Evolutionary conservation across 1,139 yeast species (phyloP).

Genomic region (Debaryomycetaceae sp.): DNA sequence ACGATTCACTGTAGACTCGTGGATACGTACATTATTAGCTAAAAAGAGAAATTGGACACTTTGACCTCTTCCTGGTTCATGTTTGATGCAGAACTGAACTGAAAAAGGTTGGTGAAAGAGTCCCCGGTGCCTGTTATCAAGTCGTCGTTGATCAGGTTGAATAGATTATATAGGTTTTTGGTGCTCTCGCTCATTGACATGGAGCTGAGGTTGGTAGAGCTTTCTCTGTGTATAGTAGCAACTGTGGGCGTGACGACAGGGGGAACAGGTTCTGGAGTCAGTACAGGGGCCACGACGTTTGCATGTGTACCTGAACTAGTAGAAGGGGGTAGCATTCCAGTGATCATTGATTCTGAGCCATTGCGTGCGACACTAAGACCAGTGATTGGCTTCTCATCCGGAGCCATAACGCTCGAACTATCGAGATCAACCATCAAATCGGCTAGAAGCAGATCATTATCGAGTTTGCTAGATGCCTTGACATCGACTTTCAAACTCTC

Average conservation of each 20-base stretch:
- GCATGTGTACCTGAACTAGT: not conserved
- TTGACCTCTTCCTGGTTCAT: constrained; percentile 4
- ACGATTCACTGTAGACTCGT: too few species aligned
- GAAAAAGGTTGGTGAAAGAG: constrained; percentile 29
- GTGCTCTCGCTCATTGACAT: constrained; percentile 23
- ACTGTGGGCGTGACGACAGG: constrained; percentile 13
- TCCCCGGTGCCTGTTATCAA: constrained; percentile 16
- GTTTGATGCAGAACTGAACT: constrained; percentile 12
- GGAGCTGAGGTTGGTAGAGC: not conserved
- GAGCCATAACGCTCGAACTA: not conserved
- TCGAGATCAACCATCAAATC: not conserved
- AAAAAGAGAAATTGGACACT: not conserved
- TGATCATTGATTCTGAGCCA: not conserved
- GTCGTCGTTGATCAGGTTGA: constrained; percentile 28
- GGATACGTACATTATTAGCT: not conserved
- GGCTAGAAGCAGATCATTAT: not conserved
- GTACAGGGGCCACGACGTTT: not conserved
- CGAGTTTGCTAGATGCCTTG: not conserved
- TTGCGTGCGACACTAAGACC: not conserved
- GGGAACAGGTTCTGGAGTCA: constrained; percentile 11
- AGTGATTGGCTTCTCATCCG: not conserved
- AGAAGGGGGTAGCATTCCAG: not conserved
- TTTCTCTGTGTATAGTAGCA: constrained; percentile 9
- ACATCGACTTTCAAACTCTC: not conserved
- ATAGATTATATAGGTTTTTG: constrained; percentile 24